Percentiles rank a stretch among this genome's conserved stretches.
phyloP scores from a whole-genome alignment of 129 eudicot species.

The Chrysanthemum seticuspe region DNA sequence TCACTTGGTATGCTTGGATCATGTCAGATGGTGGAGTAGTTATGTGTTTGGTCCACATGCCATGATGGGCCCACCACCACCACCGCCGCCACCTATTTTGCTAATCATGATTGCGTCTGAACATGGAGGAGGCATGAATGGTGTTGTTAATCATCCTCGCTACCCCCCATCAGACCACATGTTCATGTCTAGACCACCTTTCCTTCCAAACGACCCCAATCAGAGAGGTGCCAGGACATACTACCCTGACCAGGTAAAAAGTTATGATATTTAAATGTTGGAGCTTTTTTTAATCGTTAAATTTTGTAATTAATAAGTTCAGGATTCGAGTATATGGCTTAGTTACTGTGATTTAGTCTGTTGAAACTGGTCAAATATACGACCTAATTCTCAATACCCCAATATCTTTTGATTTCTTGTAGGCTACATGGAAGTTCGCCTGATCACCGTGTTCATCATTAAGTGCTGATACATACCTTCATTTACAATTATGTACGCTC shows the following conservation, averaged over 20 bases:
- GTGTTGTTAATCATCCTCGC: too few relatives aligned
- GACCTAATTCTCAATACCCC: too few relatives aligned
- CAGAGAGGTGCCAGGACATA: slow-evolving; percentile 7
- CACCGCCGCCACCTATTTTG: slow-evolving; percentile 33
- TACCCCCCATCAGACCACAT: too few relatives aligned
- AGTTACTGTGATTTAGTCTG: neutral
- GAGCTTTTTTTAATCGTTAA: neutral
- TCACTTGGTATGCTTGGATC: slow-evolving; percentile 47
- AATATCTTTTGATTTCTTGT: too few relatives aligned
- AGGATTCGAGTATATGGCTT: neutral
- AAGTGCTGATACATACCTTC: too few relatives aligned
- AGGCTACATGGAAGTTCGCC: too few relatives aligned
- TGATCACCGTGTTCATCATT: too few relatives aligned
- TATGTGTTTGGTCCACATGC: slow-evolving; percentile 28
- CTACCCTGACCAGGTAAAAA: slow-evolving; percentile 22
- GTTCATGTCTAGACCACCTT: too few relatives aligned
- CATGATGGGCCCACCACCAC: slow-evolving; percentile 42
- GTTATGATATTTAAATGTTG: neutral
- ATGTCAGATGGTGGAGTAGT: slow-evolving; percentile 50
- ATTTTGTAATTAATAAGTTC: neutral
- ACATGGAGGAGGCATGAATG: neutral
- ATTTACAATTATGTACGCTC: too few relatives aligned
- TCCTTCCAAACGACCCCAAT: slow-evolving; percentile 16
- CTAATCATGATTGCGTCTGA: slow-evolving; percentile 41
- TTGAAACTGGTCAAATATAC: neutral